Evolutionary conservation across 1,284 basidiomycete species (phyloP).

Genomic region (Wallemia mellicola): DNA sequence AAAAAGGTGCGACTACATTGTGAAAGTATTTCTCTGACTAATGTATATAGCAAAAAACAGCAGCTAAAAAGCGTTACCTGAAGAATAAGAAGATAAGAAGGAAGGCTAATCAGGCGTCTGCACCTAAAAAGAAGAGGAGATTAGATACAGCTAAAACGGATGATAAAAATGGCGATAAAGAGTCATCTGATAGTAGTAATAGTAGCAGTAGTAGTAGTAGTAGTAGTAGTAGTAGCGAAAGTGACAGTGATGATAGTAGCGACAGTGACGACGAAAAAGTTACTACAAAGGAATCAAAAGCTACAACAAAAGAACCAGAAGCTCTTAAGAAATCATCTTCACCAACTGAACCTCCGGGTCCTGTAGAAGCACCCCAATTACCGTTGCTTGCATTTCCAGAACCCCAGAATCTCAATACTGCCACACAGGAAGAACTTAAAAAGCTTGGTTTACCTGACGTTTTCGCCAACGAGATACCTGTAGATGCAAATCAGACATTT

Average conservation of each 20-base stretch:
- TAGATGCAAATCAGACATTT: slow-evolving; percentile 1
- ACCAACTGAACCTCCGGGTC: not conserved
- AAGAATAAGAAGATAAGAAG: slow-evolving; percentile 31
- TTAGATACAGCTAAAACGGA: slow-evolving; percentile 3
- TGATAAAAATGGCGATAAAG: not conserved
- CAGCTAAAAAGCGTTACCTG: slow-evolving; percentile 31
- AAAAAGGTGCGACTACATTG: not conserved
- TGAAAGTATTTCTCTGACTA: not conserved
- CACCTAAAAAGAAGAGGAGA: slow-evolving; percentile 7
- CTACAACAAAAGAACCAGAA: too few relatives aligned
- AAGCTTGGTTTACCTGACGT: slow-evolving; percentile 2
- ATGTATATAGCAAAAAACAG: slow-evolving; percentile 18
- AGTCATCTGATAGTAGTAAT: not conserved
- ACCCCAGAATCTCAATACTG: not conserved
- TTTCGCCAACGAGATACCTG: not conserved
- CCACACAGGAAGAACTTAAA: slow-evolving; percentile 1
- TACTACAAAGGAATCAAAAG: slow-evolving; percentile 4
- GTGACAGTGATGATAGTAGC: slow-evolving; percentile 3
- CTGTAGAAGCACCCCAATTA: slow-evolving; percentile 4
- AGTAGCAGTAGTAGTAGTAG: slow-evolving; percentile 3
- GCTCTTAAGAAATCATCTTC: not conserved
- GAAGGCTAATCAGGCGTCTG: slow-evolving; percentile 23
- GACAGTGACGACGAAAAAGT: slow-evolving; percentile 3
- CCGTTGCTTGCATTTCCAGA: not conserved
- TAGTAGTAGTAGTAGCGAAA: not conserved